Base-by-base conservation (phyloP, 306 rosid species). In the Quercus rubra region DNA sequence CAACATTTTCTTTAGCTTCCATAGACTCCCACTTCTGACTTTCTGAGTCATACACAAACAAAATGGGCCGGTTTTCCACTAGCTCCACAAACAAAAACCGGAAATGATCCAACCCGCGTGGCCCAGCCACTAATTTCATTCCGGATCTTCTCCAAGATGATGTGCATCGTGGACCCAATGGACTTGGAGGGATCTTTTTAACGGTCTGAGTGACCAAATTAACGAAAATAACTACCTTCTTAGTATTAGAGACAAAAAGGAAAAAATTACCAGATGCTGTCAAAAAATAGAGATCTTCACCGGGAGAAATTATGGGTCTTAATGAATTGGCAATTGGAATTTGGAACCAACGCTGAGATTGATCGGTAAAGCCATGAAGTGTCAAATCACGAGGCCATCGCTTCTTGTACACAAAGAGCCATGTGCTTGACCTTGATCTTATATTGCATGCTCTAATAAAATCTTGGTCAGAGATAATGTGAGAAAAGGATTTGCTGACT, bases 331-430 rank as follows among this genome's bases (percentile, higher is more conserved):
- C 3, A 63, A 88, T 80, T 11, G 89, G 89, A 56, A 90, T 82
- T 4, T 85, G 86, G 86, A 88, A 90, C 92, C 92, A 88, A 12
- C 89, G 86, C 25, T 86, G 83, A 43, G 93, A 83, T 31, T 84
- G 90, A 54, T 88, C 86, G 25, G 89, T 73, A 86, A 90, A 88
- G 64, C 86, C 88, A 79, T 88, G 88, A 54, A 90, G 91, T 1
- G 84, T 78, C 15, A 90, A 90, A 68, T 88, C 88, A 10, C 91
- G 89, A 63, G 85, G 91, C 87, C 91, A 87, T 7, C 91, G 86
- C 62, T 90, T 90, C 73, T 90, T 90, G 89, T 84, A 86, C 81
- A 90, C 86, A 28, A 86, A 88, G 78, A 89, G 90, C 94, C 94
- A 90, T 0, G 88, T 82, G 74, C 91, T 83, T 78, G 94, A 83